phyloP scores from a whole-genome alignment of 1,284 basidiomycete species.

The Earliella scabrosa region DNA sequence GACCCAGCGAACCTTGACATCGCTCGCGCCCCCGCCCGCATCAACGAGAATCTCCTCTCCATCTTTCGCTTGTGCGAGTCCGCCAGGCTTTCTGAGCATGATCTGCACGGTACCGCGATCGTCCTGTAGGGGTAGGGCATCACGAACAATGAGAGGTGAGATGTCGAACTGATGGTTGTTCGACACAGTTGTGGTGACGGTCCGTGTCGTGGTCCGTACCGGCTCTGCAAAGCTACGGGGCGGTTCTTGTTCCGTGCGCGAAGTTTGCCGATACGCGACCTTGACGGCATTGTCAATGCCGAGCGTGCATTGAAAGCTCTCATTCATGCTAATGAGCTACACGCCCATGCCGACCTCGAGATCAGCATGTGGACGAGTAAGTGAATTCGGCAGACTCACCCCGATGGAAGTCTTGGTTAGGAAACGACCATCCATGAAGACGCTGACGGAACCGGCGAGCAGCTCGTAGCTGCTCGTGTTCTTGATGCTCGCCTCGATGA shows the following conservation, averaged over 20 bases:
- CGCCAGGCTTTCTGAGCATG: constrained; percentile 49
- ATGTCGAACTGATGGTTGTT: constrained; percentile 54
- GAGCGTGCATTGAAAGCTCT: constrained; percentile 57
- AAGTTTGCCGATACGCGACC: constrained; percentile 1
- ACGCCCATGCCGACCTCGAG: too few species aligned
- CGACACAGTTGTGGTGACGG: constrained; percentile 44
- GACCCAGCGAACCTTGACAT: constrained; percentile 30
- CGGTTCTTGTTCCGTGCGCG: constrained; percentile 33
- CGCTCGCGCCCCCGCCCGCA: neutral
- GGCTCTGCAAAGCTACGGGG: constrained; percentile 43
- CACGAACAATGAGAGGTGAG: constrained; percentile 48
- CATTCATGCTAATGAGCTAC: constrained; percentile 50
- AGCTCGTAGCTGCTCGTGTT: constrained; percentile 56
- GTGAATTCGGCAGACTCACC: constrained; percentile 32
- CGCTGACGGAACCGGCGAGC: constrained; percentile 52
- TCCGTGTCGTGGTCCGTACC: constrained; percentile 47
- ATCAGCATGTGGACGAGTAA: too few species aligned
- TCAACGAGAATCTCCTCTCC: constrained; percentile 41
- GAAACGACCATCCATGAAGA: constrained; percentile 54
- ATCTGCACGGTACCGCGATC: constrained; percentile 45
- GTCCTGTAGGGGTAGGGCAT: constrained; percentile 51
- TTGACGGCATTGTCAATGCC: constrained; percentile 47
- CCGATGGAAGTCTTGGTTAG: constrained; percentile 50
- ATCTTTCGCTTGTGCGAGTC: constrained; percentile 49
- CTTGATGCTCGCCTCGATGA: constrained; percentile 47